Percentiles rank a stretch among this genome's conserved stretches.
phyloP scores from a whole-genome alignment of 805 yeast genomes.

The Saccharomycopsis babjevae region DNA sequence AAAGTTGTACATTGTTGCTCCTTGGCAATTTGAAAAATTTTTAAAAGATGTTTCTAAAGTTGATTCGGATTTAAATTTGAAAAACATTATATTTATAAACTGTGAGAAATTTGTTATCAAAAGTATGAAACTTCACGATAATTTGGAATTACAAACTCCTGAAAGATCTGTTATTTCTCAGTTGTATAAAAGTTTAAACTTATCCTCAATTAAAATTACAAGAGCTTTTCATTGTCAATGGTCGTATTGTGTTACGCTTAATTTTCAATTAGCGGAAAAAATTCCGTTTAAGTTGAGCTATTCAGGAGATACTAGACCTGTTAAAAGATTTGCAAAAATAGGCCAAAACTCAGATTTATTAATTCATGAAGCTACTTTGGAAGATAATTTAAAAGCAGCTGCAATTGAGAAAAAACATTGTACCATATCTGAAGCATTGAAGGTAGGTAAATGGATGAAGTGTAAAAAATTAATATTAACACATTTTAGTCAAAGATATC shows the following conservation, averaged over 20 bases:
- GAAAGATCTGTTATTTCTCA: conserved; percentile 4
- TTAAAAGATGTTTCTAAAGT: conserved; percentile 38
- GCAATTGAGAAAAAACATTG: conserved; percentile 79
- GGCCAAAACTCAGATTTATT: conserved; percentile 63
- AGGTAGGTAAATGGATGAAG: conserved; percentile 58
- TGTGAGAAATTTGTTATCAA: conserved; percentile 44
- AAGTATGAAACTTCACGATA: not conserved
- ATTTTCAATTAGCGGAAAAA: conserved; percentile 28
- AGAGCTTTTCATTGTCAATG: conserved; percentile 77
- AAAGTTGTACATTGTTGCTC: conserved; percentile 52
- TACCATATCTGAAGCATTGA: conserved; percentile 79
- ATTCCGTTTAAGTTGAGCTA: conserved; percentile 62
- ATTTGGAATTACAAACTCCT: not conserved
- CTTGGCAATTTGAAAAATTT: conserved; percentile 64
- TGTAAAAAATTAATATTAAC: conserved; percentile 67
- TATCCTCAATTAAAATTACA: conserved; percentile 44
- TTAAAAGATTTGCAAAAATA: conserved; percentile 44
- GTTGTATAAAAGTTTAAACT: conserved; percentile 34
- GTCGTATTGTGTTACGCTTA: conserved; percentile 61
- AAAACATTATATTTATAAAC: conserved; percentile 41
- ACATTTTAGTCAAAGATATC: conserved; percentile 88
- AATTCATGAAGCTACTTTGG: conserved; percentile 91
- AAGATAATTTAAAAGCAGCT: conserved; percentile 64
- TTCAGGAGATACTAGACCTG: conserved; percentile 93
- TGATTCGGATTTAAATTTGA: conserved; percentile 22